Base-by-base conservation (phyloP, 192 early-diverging fungal genomes). In the Coemansia sp. region DNA sequence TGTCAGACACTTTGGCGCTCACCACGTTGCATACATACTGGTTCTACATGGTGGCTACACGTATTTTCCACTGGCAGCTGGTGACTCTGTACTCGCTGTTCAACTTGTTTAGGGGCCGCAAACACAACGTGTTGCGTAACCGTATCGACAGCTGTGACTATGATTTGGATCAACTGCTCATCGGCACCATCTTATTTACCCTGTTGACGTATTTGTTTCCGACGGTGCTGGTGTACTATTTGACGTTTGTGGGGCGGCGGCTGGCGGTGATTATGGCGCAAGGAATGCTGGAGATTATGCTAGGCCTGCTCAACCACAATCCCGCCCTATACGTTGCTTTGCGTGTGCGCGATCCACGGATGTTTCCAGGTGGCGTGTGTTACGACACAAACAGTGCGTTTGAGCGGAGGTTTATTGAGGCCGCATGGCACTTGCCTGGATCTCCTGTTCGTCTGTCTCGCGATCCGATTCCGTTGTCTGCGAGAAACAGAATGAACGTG, bases 241-340 rank as follows among this genome's bases (percentile, higher is more conserved):
- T 93, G 15, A 87, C 93, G 3, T 98, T 97, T 85, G 90, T 90
- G 2, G 52, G 90, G 87, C 87, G 89, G 59, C 88, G 95, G 12
- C 82, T 98, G 1, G 86, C 83, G 1, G 86, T 96, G 21, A 88
- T 96, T 21, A 83, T 88, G 59, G 81, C 91, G 2, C 92, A 95
- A 66, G 92, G 89, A 1, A 69, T 86, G 3, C 75, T 92, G 75
- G 94, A 99, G 71, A 91, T 94, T 10, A 21, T 92, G 3, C 75
- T 99, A 15, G 94, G 91, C 0, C 85, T 95, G 49, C 75, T 99
- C 22, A 99, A 99, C 69, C 97, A 99, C 69, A 97, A 96, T 67
- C 97, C 97, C 12, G 75, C 97, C 10, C 97, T 97, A 84, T 94
- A 93, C 25, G 82, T 97, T n/a, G 86, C 94, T 84, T 65, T 95